Evolutionary conservation across 768 basidiomycete species (phyloP), one percentile per base, ranked within the genome.

Genomic region (Boletus subcaerulescens): DNA sequence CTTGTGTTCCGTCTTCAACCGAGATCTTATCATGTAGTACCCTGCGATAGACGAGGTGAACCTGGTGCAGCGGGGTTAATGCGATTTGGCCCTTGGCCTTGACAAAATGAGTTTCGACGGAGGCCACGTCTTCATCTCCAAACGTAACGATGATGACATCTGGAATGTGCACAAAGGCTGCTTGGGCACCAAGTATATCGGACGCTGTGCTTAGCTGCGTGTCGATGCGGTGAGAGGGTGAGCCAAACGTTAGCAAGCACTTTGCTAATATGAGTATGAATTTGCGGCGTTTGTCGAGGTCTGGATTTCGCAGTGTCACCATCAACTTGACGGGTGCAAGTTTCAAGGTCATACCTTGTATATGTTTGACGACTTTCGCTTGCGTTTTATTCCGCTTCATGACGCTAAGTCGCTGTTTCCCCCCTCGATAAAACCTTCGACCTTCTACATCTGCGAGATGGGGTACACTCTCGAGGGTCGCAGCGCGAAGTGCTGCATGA

Each of bases 221-320:
- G 73, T 96, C 93, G 58, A 95, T 87, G 18, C 95, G 81, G 70
- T 97, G 95, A 20, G 92, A 93, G 2, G 93, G 93, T n/a, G 93
- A 90, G 18, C 94, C 94, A 68, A 91, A 95, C n/a, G 85, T 80
- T 67, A 98, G 82, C 54, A 98, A 79, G 12, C 91, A 90, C 67
- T 91, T 89, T 3, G 92, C 91, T 24, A 97, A 80, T 66, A 86
- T 87, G 62, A 95, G 75, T 47, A 97, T 78, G 74, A 97, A 97
- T 50, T 86, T 84, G 53, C 79, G 77, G 48, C 83, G 77, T 44
- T 72, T 75, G 31, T 73, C 68, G 9, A 79, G 66, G 49, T 79
- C 83, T 83, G 53, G 15, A 33, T 52, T 32, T 44, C 55, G 22
- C 22, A 24, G 22, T 35, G 53, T 46, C 45, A 29, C 7, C 29